Conservation (phyloP, 768 basidiomycete genomes). For the Suillus subalutaceus region DNA sequence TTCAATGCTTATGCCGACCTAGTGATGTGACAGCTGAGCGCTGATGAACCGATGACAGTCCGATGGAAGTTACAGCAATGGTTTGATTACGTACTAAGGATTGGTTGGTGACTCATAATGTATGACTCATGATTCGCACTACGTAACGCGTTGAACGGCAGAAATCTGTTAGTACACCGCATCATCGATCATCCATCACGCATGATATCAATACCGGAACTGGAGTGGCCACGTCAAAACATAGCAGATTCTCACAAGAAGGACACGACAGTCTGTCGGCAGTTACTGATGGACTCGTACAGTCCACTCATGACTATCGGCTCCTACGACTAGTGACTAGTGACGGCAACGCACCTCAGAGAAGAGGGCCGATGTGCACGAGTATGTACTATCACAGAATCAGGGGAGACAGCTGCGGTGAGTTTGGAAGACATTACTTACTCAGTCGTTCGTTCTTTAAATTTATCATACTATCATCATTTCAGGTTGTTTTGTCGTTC, state of each 20-base stretch:
- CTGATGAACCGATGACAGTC: not conserved
- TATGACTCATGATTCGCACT: not conserved
- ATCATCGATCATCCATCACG: not conserved
- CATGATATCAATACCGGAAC: not conserved
- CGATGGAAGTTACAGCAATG: not conserved
- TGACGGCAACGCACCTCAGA: not conserved
- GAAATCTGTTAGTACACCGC: not conserved
- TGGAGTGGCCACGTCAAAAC: not conserved
- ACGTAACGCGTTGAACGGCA: not conserved
- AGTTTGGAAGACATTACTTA: not conserved
- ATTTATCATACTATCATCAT: not conserved
- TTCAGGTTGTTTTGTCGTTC: not conserved
- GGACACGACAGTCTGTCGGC: not conserved
- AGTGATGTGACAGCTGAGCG: not conserved
- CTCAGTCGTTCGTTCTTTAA: not conserved
- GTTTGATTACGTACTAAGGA: not conserved
- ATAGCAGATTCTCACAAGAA: not conserved
- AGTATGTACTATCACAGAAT: not conserved
- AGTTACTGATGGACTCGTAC: not conserved
- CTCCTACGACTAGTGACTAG: not conserved
- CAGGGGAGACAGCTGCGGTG: not conserved
- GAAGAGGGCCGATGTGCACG: not conserved
- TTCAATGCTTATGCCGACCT: not conserved
- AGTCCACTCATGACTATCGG: not conserved
- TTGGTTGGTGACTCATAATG: not conserved